Evolutionary conservation across 805 yeast genomes (phyloP).

Genomic region (Ogataea philodendri): DNA sequence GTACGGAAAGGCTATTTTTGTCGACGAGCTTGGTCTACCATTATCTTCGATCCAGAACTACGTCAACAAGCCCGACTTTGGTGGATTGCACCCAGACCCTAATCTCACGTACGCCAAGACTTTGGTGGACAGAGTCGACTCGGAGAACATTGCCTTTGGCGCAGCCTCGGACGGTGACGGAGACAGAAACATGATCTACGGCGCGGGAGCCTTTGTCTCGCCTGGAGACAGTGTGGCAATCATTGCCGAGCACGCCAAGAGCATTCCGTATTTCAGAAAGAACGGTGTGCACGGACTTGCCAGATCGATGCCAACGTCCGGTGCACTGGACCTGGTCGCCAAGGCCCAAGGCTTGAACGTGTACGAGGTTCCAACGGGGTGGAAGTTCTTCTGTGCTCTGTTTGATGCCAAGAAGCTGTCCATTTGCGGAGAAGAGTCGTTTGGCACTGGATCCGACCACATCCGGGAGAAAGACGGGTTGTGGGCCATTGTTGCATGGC

Average conservation of each 20-base stretch:
- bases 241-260: conserved; percentile 86
- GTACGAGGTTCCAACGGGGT: conserved; percentile 98
- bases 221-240: conserved; percentile 99
- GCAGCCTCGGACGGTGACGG: conserved; percentile 99
- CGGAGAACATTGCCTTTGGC: conserved; percentile 81
- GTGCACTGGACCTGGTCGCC: conserved; percentile 91
- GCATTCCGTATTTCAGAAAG: conserved; percentile 86
- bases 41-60: conserved; percentile 71
- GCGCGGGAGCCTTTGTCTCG: conserved; percentile 89
- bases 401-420: conserved; percentile 91
- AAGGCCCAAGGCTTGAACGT: conserved; percentile 65
- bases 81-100: conserved; percentile 98
- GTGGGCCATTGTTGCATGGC: conserved; percentile 98
- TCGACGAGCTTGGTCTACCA: conserved; percentile 81
- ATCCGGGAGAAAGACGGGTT: conserved; percentile 96
- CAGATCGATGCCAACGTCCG: conserved; percentile 96
- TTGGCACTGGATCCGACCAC: conserved; percentile 97
- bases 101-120: conserved; percentile 91
- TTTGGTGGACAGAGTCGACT: conserved; percentile 82
- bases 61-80: conserved; percentile 83
- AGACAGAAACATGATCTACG: conserved; percentile 98
- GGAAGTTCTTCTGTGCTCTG: conserved; percentile 96
- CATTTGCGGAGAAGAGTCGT: conserved; percentile 97
- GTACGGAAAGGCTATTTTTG: conserved; percentile 80
- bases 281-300: conserved; percentile 91